phyloP scores from a whole-genome alignment of 768 basidiomycete genomes.

The Podaxis mareebaensis region DNA sequence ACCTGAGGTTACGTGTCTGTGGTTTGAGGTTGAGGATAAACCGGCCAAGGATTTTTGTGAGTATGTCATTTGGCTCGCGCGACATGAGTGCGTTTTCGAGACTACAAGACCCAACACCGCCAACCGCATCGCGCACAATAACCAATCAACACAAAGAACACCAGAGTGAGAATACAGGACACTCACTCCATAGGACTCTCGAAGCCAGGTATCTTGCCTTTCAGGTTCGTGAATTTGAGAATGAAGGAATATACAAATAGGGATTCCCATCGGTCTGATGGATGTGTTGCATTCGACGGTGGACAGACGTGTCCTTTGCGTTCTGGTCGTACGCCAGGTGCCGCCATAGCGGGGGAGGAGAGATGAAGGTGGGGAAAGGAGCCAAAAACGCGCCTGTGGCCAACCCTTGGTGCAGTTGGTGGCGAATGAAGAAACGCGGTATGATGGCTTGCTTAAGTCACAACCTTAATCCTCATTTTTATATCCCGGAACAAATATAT shows the following conservation, averaged over 20 bases:
- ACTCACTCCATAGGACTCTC: constrained; percentile 85
- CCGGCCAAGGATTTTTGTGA: constrained; percentile 70
- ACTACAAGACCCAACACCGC: constrained; percentile 42
- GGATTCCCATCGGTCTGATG: constrained; percentile 83
- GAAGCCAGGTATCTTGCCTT: constrained; percentile 74
- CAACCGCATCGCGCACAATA: background rate
- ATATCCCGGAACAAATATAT: constrained; percentile 53
- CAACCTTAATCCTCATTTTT: constrained; percentile 36
- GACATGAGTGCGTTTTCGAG: constrained; percentile 79
- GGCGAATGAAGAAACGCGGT: constrained; percentile 33
- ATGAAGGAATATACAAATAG: constrained; percentile 86
- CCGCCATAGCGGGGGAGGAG: constrained; percentile 39
- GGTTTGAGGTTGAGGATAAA: constrained; percentile 84
- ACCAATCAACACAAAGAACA: constrained; percentile 11
- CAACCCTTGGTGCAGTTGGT: constrained; percentile 17
- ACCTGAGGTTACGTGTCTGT: constrained; percentile 90
- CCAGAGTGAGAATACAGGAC: constrained; percentile 18
- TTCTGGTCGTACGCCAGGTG: constrained; percentile 25
- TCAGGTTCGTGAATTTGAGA: constrained; percentile 76
- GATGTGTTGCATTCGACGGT: constrained; percentile 68
- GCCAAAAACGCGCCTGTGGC: constrained; percentile 15
- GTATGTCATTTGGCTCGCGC: constrained; percentile 68
- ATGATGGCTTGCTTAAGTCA: constrained; percentile 34
- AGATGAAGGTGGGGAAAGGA: constrained; percentile 24
- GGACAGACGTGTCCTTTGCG: constrained; percentile 53